phyloP scores from a whole-genome alignment of 2,329 filamentous ascomycete genomes.

The Trichoderma atroviride region DNA sequence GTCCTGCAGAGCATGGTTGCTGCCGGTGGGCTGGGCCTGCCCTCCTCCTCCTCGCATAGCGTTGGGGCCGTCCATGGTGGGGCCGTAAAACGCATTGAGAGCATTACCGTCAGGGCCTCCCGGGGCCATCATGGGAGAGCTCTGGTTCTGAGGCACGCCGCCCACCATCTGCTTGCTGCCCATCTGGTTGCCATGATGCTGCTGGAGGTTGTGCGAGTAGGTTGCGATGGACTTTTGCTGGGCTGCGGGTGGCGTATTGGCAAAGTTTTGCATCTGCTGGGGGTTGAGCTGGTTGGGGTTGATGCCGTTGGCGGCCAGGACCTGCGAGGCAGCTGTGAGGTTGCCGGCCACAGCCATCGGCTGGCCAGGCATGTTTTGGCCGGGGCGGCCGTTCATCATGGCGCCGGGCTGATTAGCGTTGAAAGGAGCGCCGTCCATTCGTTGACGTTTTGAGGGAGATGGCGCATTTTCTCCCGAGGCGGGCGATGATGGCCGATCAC shows the following conservation, averaged over 20 bases:
- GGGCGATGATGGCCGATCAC: constrained; percentile 79
- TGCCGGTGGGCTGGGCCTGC: constrained; percentile 48
- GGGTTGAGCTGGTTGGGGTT: constrained; percentile 72
- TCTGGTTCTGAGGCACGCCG: constrained; percentile 71
- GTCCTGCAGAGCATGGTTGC: constrained; percentile 81
- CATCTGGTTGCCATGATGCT: constrained; percentile 80
- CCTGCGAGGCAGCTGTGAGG: constrained; percentile 54
- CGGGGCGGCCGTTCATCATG: constrained; percentile 74
- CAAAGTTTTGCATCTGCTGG: constrained; percentile 72
- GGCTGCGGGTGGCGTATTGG: constrained; percentile 57
- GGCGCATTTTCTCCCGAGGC: constrained; percentile 83
- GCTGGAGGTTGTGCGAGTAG: constrained; percentile 81
- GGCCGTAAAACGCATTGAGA: constrained; percentile 64
- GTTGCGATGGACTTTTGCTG: constrained; percentile 85
- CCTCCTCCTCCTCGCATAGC: constrained; percentile 61
- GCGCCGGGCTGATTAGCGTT: constrained; percentile 66
- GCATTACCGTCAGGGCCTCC: constrained; percentile 63
- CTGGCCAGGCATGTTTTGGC: constrained; percentile 71
- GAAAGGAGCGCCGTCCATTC: constrained; percentile 71
- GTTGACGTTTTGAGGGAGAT: constrained; percentile 87
- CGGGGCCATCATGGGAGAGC: constrained; percentile 79
- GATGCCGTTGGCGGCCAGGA: constrained; percentile 71
- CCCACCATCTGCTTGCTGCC: constrained; percentile 77
- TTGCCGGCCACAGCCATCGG: constrained; percentile 61
- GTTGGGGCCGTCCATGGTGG: constrained; percentile 59